Evolutionary conservation across 495 filamentous ascomycete genomes (phyloP), one percentile per base, ranked within the genome.

Genomic region (Podospora fimiseda): DNA sequence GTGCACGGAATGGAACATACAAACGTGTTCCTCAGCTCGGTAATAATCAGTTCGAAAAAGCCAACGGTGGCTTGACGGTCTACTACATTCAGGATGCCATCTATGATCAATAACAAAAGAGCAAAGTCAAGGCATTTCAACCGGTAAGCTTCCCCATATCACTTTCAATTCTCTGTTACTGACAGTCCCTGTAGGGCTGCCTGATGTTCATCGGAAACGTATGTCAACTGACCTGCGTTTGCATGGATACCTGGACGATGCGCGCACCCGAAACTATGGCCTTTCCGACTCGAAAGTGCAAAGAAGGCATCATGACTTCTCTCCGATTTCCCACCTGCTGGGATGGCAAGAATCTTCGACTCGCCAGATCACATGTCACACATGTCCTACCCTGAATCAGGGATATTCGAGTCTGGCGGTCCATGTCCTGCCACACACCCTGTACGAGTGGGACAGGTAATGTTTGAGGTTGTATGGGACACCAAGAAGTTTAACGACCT

Each of bases 321-420:
- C 65, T 72, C 46, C 64, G 67, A n/a, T 74, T 73, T 41, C 72
- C 70, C 0, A 69, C 74, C 2, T 68, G 67, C 43, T 68, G 65
- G 63, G 63, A 64, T 19, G 61, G 61, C 27, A 52, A 53, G n/a
- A 61, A 64, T 30, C 43, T n/a, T 56, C 1, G 56, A 64, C 44
- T 52, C 49, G 1, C 67, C 68, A 9, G 60, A 75, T 61, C 70
- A 74, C 56, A 36, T 9, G 2, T 16, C 11, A 3, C 40, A 52
- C 16, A 42, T 44, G 19, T 47, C 50, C 30, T 50, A 61, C 53
- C 63, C n/a, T 37, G 16, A 5, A 4, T 7, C 8, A n/a, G 39
- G 39, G 39, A 4, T 69, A 7, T 41, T 41, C 16, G 16, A n/a
- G 13, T n/a, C 8, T 7, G 39, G 39, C 16, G 16, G 5, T 5